A percentile compares a stretch with the other conserved stretches of the same genome.
phyloP scores from a whole-genome alignment of 176 grass and related monocot species.

The Phragmites australis region DNA sequence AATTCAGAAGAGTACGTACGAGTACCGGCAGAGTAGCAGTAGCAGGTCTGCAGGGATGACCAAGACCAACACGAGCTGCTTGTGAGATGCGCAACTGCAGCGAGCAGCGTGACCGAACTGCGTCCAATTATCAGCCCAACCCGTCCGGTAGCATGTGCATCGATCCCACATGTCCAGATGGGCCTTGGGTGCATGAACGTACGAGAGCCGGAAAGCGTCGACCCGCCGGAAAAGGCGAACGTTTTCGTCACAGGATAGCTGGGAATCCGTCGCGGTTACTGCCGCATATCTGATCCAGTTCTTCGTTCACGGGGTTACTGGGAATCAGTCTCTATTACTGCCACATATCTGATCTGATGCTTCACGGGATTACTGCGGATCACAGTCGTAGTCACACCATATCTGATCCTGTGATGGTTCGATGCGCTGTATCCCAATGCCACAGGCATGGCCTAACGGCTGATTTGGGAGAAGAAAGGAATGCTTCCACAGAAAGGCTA shows the following conservation, averaged over 20 bases:
- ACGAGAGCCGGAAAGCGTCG: neutral
- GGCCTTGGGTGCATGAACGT: neutral
- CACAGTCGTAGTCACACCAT: neutral
- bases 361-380: constrained; percentile 16
- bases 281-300: neutral
- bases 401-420: neutral
- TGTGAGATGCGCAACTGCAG: neutral
- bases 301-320: neutral
- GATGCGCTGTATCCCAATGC: neutral
- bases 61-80: neutral
- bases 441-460: constrained; percentile 7
- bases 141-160: neutral
- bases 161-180: neutral
- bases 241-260: too few species aligned
- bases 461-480: neutral
- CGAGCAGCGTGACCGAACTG: neutral
- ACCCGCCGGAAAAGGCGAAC: neutral
- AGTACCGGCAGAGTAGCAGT: neutral
- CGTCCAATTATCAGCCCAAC: neutral
- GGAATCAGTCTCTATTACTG: neutral
- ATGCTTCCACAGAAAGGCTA: constrained; percentile 22
- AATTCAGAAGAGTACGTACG: neutral
- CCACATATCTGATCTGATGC: neutral
- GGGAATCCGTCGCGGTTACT: too few species aligned
- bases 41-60: neutral